Percentiles rank a stretch among this genome's conserved stretches.
phyloP scores from a whole-genome alignment of 1,284 basidiomycete species.

The Hypsizygus ulmarius region DNA sequence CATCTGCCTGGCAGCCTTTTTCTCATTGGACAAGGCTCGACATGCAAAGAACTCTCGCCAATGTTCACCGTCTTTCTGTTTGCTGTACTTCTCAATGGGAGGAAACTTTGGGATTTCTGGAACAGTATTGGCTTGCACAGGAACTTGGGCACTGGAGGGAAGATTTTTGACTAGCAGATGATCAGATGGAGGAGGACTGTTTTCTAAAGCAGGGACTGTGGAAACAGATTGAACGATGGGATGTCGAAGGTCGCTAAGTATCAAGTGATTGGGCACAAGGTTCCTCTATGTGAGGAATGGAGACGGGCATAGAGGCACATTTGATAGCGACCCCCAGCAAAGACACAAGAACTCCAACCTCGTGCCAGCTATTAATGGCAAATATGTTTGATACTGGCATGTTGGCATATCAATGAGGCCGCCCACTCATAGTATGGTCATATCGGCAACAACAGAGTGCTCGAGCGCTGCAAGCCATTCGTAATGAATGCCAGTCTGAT shows the following conservation, averaged over 20 bases:
- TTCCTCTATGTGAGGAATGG: not conserved
- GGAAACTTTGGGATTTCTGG: slow-evolving; percentile 14
- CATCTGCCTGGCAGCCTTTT: slow-evolving; percentile 9
- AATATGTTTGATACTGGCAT: slow-evolving; percentile 10
- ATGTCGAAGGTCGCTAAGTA: too few species aligned
- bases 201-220: too few species aligned
- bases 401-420: slow-evolving; percentile 18
- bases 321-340: slow-evolving; percentile 10
- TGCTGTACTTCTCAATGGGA: slow-evolving; percentile 18
- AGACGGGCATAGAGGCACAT: not conserved
- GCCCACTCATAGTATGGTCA: slow-evolving; percentile 15
- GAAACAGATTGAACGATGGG: too few species aligned
- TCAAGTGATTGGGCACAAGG: too few species aligned
- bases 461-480: slow-evolving; percentile 18
- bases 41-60: slow-evolving; percentile 19
- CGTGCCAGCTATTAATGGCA: slow-evolving; percentile 1
- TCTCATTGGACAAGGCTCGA: slow-evolving; percentile 11
- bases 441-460: slow-evolving; percentile 13
- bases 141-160: not conserved
- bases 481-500: slow-evolving; percentile 12
- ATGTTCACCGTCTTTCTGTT: slow-evolving; percentile 20
- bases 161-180: not conserved
- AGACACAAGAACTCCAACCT: slow-evolving; percentile 10
- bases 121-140: not conserved
- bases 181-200: too few species aligned